phyloP scores from a whole-genome alignment of 768 basidiomycete genomes.

The Trametes cinnabarina region DNA sequence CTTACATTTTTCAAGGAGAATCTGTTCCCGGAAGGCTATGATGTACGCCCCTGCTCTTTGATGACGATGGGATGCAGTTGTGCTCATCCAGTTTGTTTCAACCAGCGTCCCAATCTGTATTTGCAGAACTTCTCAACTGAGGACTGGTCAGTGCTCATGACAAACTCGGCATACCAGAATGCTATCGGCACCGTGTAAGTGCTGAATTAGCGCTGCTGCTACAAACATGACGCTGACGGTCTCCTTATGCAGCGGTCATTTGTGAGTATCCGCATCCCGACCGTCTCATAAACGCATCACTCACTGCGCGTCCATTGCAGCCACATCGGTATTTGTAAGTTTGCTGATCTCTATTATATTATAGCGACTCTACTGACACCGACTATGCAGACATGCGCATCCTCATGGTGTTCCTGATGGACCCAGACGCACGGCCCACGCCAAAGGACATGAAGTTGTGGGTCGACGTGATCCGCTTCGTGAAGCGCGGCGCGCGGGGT shows the following conservation, averaged over 20 bases:
- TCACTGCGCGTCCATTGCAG: constrained; percentile 22
- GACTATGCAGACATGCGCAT: constrained; percentile 42
- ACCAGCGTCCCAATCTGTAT: constrained; percentile 47
- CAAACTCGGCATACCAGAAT: constrained; percentile 50
- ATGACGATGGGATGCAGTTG: not conserved
- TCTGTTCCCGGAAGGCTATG: constrained; percentile 50
- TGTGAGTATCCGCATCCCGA: constrained; percentile 30
- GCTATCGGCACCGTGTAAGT: constrained; percentile 43
- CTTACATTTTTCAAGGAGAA: constrained; percentile 46
- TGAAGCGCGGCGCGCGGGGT: constrained; percentile 48
- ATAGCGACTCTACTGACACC: not conserved
- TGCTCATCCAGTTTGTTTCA: not conserved
- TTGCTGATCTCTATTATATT: no score
- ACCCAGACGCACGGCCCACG: constrained; percentile 42
- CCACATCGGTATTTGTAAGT: constrained; percentile 54
- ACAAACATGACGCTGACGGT: not conserved
- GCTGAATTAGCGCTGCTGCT: not conserved
- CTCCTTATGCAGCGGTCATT: constrained; percentile 35
- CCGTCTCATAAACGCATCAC: not conserved
- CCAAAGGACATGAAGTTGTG: constrained; percentile 54
- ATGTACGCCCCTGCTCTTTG: constrained; percentile 28
- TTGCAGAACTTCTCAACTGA: constrained; percentile 55
- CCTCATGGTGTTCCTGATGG: constrained; percentile 47
- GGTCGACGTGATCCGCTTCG: constrained; percentile 51
- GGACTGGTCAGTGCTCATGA: constrained; percentile 51